phyloP scores from a whole-genome alignment of 129 eudicot genomes.

The Flaveria ramosissima region DNA sequence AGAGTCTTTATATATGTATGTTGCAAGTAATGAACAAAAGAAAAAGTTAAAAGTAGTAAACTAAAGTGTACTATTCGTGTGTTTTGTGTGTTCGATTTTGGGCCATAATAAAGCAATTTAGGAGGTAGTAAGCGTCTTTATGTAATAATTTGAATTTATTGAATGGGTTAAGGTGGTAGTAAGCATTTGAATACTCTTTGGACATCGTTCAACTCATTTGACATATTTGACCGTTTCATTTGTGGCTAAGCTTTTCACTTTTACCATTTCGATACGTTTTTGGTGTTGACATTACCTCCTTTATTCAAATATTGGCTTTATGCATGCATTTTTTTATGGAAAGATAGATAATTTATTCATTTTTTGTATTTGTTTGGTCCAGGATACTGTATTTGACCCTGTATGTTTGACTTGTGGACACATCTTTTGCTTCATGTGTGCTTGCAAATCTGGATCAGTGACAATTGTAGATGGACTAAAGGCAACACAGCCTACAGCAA shows the following conservation, averaged over 20 bases:
- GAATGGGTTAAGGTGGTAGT: too few species aligned
- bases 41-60: too few species aligned
- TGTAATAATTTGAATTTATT: too few species aligned
- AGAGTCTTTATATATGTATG: too few species aligned
- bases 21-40: too few species aligned
- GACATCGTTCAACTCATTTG: neutral
- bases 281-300: neutral
- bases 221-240: neutral
- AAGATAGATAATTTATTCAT: neutral
- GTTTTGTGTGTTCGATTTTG: too few species aligned
- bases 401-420: slow-evolving; percentile 92
- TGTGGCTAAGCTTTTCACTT: neutral
- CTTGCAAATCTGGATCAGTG: slow-evolving; percentile 91
- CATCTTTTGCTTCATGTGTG: slow-evolving; percentile 87
- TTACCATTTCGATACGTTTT: neutral
- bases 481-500: slow-evolving; percentile 62
- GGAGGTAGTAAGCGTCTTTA: too few species aligned
- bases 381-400: slow-evolving; percentile 94
- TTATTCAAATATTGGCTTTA: neutral
- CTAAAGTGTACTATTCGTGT: too few species aligned
- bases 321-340: neutral
- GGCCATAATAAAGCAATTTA: neutral
- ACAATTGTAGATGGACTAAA: slow-evolving; percentile 85
- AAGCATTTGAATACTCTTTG: neutral
- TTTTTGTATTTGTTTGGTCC: slow-evolving; percentile 27